A percentile compares a stretch with the other conserved stretches of the same genome.
Evolutionary conservation across 352 stramenopile species (phyloP).

Genomic region (Phytophthora hybrid): DNA sequence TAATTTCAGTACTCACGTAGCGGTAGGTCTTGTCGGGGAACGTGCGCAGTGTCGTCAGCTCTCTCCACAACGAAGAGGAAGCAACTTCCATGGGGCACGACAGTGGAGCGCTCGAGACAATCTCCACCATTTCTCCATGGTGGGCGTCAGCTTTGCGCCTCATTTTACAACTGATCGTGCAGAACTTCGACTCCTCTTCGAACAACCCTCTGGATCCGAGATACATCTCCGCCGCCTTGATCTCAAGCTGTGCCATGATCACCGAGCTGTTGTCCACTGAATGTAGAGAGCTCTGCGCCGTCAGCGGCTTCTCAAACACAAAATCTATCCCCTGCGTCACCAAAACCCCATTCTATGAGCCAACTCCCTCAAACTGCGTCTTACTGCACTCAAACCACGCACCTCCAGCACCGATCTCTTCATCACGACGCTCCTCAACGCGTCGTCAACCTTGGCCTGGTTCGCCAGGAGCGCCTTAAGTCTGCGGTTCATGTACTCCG

Average conservation of each 20-base stretch:
- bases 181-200: neutral
- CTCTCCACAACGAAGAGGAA: conserved; percentile 26
- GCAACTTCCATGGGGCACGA: conserved; percentile 29
- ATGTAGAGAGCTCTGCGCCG: neutral
- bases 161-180: conserved; percentile 24
- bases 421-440: conserved; percentile 21
- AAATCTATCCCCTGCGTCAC: conserved; percentile 30
- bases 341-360: neutral
- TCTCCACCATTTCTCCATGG: conserved; percentile 23
- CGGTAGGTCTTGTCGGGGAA: conserved; percentile 41
- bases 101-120: conserved; percentile 27
- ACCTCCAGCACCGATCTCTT: conserved; percentile 32
- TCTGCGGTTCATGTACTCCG: conserved; percentile 33
- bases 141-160: conserved; percentile 7
- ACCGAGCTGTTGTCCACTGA: conserved; percentile 31
- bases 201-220: conserved; percentile 15
- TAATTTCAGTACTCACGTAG: conserved; percentile 31
- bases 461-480: conserved; percentile 28
- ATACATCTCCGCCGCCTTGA: conserved; percentile 34
- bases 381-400: neutral
- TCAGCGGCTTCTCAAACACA: conserved; percentile 9
- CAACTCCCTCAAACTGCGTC: neutral
- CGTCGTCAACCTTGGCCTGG: conserved; percentile 31
- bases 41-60: conserved; percentile 30
- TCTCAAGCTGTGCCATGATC: conserved; percentile 33